Conservation (phyloP, 2,329 filamentous ascomycete genomes). For the Aspergillus sp. region DNA sequence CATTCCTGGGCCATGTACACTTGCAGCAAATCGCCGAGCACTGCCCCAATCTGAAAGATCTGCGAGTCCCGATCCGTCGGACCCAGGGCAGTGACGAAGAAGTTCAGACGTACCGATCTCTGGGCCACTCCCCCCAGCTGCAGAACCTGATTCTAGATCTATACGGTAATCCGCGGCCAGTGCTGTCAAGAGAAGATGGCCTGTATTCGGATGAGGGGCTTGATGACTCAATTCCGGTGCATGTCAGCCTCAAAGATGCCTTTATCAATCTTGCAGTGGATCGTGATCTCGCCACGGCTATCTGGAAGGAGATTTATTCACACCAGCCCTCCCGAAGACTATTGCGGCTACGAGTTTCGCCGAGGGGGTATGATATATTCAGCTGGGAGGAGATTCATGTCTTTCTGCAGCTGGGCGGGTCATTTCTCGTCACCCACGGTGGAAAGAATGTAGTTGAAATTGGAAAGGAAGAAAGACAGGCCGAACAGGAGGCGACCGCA, state of each 20-base stretch:
- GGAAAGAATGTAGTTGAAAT: not conserved
- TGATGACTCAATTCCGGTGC: not conserved
- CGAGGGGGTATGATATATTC: not conserved
- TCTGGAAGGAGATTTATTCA: conserved; percentile 1
- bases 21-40: not conserved
- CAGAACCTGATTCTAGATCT: conserved; percentile 6
- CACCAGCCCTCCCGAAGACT: not conserved
- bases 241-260: not conserved
- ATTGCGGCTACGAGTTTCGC: not conserved
- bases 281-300: not conserved
- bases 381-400: not conserved
- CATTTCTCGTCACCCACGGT: not conserved
- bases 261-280: not conserved
- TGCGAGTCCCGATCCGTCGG: conserved; percentile 6
- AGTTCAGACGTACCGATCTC: conserved; percentile 2
- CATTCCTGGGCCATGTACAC: not conserved
- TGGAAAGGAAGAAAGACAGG: not conserved
- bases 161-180: conserved; percentile 1
- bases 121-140: not conserved
- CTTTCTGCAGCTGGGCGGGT: not conserved
- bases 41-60: conserved; percentile 4
- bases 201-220: not conserved
- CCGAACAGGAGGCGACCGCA: not conserved
- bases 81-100: not conserved
- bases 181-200: not conserved